Evolutionary conservation across 345 rosid genomes (phyloP).

Genomic region (Psidium friedrichsthalianum): DNA sequence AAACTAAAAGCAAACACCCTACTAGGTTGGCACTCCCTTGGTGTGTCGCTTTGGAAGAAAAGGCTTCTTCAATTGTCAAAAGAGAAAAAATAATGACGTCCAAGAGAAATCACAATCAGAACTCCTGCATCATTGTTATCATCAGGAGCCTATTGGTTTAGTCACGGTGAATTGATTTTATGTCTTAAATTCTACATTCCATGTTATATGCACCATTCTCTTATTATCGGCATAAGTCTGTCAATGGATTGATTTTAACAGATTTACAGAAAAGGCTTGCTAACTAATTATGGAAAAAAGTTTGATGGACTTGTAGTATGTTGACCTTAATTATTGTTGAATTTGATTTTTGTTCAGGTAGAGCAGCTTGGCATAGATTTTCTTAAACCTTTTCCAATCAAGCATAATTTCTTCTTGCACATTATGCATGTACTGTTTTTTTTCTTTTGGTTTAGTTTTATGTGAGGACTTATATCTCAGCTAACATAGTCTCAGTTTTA

Average conservation of each 20-base stretch:
- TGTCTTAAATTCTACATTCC: not conserved
- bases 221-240: not conserved
- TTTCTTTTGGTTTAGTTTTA: not conserved
- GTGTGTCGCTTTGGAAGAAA: not conserved
- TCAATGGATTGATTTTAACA: not conserved
- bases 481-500: not conserved
- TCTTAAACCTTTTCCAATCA: not conserved
- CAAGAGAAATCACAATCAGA: not conserved
- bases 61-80: not conserved
- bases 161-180: not conserved
- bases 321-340: not conserved
- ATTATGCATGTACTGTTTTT: not conserved
- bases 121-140: not conserved
- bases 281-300: not conserved
- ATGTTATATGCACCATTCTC: not conserved
- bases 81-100: not conserved
- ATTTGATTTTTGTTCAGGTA: not conserved
- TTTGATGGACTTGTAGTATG: not conserved
- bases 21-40: not conserved
- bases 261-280: not conserved
- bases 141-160: not conserved
- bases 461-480: not conserved
- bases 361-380: not conserved
- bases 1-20: not conserved
- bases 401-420: not conserved